phyloP scores from a whole-genome alignment of 768 basidiomycete genomes.

The Russula olivacea region DNA sequence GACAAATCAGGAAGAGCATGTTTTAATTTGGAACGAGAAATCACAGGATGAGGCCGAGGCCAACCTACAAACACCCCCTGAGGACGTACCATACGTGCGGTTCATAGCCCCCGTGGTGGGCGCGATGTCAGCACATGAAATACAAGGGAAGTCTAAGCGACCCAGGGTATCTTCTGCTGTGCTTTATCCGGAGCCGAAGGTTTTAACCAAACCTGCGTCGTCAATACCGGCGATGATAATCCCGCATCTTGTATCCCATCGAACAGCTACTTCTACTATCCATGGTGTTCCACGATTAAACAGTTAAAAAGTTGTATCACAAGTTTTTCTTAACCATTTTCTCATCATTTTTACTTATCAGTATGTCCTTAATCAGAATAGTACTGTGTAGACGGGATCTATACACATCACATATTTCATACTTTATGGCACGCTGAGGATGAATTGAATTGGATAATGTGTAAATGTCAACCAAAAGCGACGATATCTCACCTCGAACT shows the following conservation, averaged over 20 bases:
- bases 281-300: neutral
- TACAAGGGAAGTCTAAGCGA: slow-evolving; percentile 9
- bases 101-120: neutral
- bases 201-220: neutral
- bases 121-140: neutral
- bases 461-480: neutral
- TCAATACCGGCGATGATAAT: slow-evolving; percentile 20
- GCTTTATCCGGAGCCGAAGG: neutral
- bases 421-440: neutral
- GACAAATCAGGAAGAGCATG: neutral
- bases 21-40: neutral
- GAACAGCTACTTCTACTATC: neutral
- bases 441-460: neutral
- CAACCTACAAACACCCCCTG: neutral
- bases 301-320: neutral
- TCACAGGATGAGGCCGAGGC: neutral
- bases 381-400: neutral
- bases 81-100: neutral
- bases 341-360: neutral
- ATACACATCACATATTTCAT: neutral
- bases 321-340: neutral
- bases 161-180: neutral
- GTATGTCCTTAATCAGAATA: neutral
- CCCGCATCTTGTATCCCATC: slow-evolving; percentile 9
- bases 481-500: neutral